Evolutionary conservation across 768 basidiomycete genomes (phyloP), one percentile per base, ranked within the genome.

Genomic region (Chalciporus chontae): DNA sequence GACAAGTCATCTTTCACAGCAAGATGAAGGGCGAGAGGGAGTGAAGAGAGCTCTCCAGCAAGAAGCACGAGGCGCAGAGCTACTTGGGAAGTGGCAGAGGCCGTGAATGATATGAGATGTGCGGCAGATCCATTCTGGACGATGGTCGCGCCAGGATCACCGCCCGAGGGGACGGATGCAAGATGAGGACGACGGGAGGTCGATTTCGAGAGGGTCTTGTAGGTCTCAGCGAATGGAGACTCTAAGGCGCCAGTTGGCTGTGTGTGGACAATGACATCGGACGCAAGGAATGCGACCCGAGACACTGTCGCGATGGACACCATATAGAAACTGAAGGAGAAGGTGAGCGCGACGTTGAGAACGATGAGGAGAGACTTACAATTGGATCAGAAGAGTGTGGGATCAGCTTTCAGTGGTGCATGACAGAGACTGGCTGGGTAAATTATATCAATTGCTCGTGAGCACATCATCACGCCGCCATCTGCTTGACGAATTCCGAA

Each of bases 11-110:
- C 73, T 39, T 70, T 65, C 39, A 82, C 74, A 11, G 83, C 83
- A 32, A 92, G 69, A 61, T 93, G 87, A 26, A 93, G 62, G 26
- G 87, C 90, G 17, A 91, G 69, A 0, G 90, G 81, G 5, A 74
- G 69, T 1, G 74, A 61, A 1, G 87, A 80, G 43, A 94, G 73
- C 53, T 86, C 80, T 29, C 81, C 66, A n/a, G 90, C 77, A 60
- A 83, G 79, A 1, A 83, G 76, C 9, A 91, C 69, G n/a, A 92
- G 75, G 34, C 77, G 73, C 19, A 80, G 78, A 23, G 83, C 61
- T 19, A 77, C 66, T 40, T 81, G 78, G 8, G 80, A 71, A 37
- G 74, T 71, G 5, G 79, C 73, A 7, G 71, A 55, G 18, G 81
- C 72, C 5, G 83, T 85, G 61, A 85, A 77, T 3, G 86, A 84